Evolutionary conservation across 108 stramenopile species (phyloP), one percentile per base, ranked within the genome.

Genomic region (Licmophora abbreviata): DNA sequence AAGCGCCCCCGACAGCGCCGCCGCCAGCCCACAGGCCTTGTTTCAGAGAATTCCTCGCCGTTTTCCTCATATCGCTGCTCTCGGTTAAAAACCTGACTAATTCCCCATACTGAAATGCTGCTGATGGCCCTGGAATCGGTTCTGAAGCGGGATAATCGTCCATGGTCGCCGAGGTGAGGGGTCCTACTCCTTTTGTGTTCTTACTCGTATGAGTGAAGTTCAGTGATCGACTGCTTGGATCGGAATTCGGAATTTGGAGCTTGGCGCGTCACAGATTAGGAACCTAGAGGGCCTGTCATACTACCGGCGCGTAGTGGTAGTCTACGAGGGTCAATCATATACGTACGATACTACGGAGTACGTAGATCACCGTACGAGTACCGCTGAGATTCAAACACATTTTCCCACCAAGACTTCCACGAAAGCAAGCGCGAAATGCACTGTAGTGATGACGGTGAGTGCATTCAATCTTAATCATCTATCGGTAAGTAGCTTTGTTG

Each of bases 121-220:
- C 29, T 36, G 20, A 27, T 15, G 73, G 67, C 23, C 56, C 64
- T 22, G 66, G 66, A 37, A 69, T 75, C 9, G 58, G 54, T 2
- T 75, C 74, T 29, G 35, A 59, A 6, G 54, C 74, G n/a, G 74
- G 74, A 48, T 69, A 68, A 27, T 68, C 68, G 51, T 75, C 63
- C 38, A 40, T 40, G 38, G 12, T 35, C n/a, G n/a, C n/a, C n/a
- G n/a, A n/a, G n/a, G n/a, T n/a, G n/a, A n/a, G n/a, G n/a, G n/a
- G n/a, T n/a, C n/a, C n/a, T n/a, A n/a, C n/a, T n/a, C n/a, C n/a
- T n/a, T n/a, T n/a, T n/a, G n/a, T n/a, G n/a, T n/a, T n/a, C n/a
- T n/a, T n/a, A n/a, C n/a, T n/a, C n/a, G n/a, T n/a, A n/a, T n/a
- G n/a, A n/a, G n/a, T n/a, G n/a, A n/a, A n/a, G n/a, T n/a, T n/a